These are phyloP conservation scores for Phylloporus arenicola DNA, from an alignment of 768 basidiomycete genomes.

Conservation along the genomic window DNA sequence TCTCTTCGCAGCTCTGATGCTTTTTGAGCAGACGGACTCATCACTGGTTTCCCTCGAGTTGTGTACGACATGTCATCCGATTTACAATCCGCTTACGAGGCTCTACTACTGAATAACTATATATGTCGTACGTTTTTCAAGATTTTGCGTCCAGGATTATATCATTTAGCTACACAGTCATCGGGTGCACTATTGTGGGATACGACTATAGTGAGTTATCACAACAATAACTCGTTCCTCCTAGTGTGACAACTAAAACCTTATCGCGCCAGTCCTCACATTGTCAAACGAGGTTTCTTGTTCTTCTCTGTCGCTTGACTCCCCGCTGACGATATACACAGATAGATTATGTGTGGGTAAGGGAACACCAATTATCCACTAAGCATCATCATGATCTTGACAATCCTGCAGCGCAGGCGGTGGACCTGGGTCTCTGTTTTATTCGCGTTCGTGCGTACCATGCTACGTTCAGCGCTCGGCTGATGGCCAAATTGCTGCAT, in stretches of 20 bases:
- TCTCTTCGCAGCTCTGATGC: neutral
- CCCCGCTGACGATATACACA: neutral
- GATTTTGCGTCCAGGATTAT: neutral
- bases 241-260: neutral
- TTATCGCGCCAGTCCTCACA: conserved; percentile 19
- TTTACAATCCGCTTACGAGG: neutral
- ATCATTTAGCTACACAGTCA: neutral
- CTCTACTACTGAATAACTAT: neutral
- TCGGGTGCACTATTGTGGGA: neutral
- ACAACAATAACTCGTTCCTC: neutral
- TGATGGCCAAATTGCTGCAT: too few relatives aligned
- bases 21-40: neutral
- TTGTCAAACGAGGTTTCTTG: neutral
- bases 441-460: neutral
- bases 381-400: neutral
- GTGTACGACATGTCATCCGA: neutral
- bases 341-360: conserved; percentile 6
- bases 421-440: conserved; percentile 2
- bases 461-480: neutral
- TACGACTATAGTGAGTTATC: neutral
- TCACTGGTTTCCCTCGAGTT: too few relatives aligned
- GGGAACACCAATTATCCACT: neutral
- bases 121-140: neutral
- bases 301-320: neutral
- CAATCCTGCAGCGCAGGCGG: neutral